phyloP scores from a whole-genome alignment of 148 eudicot species.

The Cornus controversa region DNA sequence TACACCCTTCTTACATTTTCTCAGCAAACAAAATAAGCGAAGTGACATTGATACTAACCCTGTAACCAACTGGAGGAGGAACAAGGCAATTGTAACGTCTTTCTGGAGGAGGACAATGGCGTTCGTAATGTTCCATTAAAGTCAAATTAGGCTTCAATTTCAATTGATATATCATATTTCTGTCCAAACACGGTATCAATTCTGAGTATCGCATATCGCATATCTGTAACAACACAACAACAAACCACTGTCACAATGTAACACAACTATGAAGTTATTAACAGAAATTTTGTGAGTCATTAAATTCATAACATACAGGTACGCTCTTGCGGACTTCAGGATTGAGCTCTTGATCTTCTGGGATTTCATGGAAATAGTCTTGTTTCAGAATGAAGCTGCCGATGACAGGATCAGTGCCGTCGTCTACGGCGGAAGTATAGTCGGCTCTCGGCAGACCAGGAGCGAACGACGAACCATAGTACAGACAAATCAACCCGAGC shows the following conservation, averaged over 20 bases:
- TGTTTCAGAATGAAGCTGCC: slow-evolving; percentile 24
- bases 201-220: slow-evolving; percentile 70
- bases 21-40: slow-evolving; percentile 4
- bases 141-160: slow-evolving; percentile 43
- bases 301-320: slow-evolving; percentile 38
- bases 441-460: slow-evolving; percentile 33
- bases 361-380: slow-evolving; percentile 21
- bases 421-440: slow-evolving; percentile 13
- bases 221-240: slow-evolving; percentile 32
- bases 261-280: background rate
- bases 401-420: slow-evolving; percentile 47
- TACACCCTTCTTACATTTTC: background rate
- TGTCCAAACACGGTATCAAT: slow-evolving; percentile 59
- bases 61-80: slow-evolving; percentile 58
- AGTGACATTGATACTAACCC: slow-evolving; percentile 29
- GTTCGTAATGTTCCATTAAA: slow-evolving; percentile 58
- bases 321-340: slow-evolving; percentile 46
- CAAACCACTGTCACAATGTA: background rate
- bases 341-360: slow-evolving; percentile 38
- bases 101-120: slow-evolving; percentile 51
- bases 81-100: slow-evolving; percentile 55
- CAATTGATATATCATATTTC: slow-evolving; percentile 39
- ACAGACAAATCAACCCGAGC: slow-evolving; percentile 54
- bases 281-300: background rate
- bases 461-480: slow-evolving; percentile 39